phyloP scores from a whole-genome alignment of 2,329 filamentous ascomycete species.

The Alternaria panax region DNA sequence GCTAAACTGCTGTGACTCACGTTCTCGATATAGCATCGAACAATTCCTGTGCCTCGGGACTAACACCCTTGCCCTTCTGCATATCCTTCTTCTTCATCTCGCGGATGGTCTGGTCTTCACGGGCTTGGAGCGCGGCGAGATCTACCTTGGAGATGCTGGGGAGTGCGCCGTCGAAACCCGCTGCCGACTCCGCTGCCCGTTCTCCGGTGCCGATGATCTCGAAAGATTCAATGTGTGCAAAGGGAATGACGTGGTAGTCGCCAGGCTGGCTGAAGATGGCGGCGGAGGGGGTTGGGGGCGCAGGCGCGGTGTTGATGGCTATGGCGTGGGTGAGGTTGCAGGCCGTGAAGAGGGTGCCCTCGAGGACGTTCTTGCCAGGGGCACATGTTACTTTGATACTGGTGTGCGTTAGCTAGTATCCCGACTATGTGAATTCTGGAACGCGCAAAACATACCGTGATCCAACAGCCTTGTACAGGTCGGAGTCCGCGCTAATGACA shows the following conservation, averaged over 20 bases:
- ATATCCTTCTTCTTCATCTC: constrained; percentile 65
- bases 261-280: constrained; percentile 53
- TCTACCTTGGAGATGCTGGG: constrained; percentile 62
- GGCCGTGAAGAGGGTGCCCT: constrained; percentile 69
- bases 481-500: constrained; percentile 60
- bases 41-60: constrained; percentile 67
- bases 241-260: constrained; percentile 67
- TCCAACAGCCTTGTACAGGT: constrained; percentile 67
- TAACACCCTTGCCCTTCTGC: constrained; percentile 67
- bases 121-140: constrained; percentile 60
- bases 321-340: constrained; percentile 68
- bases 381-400: constrained; percentile 67
- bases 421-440: no score
- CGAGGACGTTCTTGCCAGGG: constrained; percentile 60
- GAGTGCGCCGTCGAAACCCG: constrained; percentile 55
- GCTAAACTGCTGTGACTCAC: constrained; percentile 45
- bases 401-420: constrained; percentile 24
- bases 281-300: constrained; percentile 54
- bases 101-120: constrained; percentile 64
- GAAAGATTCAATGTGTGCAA: constrained; percentile 66
- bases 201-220: constrained; percentile 57
- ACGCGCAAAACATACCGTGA: constrained; percentile 60
- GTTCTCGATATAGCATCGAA: constrained; percentile 68
- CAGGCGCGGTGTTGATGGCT: constrained; percentile 64
- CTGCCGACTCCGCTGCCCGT: constrained; percentile 43